phyloP scores from a whole-genome alignment of 768 basidiomycete genomes.

The Mycena vulgaris region DNA sequence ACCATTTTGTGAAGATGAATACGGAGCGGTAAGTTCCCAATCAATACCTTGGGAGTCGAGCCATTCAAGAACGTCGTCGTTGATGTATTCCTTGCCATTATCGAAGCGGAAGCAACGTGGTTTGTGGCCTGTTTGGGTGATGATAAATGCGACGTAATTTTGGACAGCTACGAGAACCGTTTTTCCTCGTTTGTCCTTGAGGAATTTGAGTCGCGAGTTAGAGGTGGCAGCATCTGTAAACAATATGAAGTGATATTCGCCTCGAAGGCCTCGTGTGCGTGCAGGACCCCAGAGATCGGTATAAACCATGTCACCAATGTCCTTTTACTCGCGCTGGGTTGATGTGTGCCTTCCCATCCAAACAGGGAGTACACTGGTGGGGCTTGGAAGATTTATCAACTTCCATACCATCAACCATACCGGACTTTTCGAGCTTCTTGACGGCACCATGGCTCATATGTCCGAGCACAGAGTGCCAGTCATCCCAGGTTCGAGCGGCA shows the following conservation, averaged over 20 bases:
- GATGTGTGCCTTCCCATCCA: not conserved
- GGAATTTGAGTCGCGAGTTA: no score
- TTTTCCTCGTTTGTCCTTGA: no score
- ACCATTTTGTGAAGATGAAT: not conserved
- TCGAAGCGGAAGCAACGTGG: not conserved
- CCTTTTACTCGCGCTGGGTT: not conserved
- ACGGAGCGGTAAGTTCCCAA: not conserved
- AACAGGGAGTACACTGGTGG: not conserved
- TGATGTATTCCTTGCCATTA: not conserved
- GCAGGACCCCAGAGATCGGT: not conserved
- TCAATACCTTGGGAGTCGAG: not conserved
- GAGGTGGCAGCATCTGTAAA: not conserved
- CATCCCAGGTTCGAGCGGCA: conserved; percentile 4
- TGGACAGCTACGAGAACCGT: no score
- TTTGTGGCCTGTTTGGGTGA: not conserved
- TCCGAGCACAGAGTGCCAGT: not conserved
- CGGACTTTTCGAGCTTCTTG: conserved; percentile 24
- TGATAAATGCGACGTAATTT: not conserved
- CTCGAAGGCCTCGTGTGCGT: not conserved
- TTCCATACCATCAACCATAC: conserved; percentile 42
- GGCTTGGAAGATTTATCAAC: conserved; percentile 30
- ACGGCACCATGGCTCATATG: not conserved
- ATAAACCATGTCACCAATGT: not conserved
- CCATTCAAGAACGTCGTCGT: not conserved
- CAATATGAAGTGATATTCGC: not conserved